Evolutionary conservation across 2,329 filamentous ascomycete genomes (phyloP).

Genomic region (Aspergillus sp.): DNA sequence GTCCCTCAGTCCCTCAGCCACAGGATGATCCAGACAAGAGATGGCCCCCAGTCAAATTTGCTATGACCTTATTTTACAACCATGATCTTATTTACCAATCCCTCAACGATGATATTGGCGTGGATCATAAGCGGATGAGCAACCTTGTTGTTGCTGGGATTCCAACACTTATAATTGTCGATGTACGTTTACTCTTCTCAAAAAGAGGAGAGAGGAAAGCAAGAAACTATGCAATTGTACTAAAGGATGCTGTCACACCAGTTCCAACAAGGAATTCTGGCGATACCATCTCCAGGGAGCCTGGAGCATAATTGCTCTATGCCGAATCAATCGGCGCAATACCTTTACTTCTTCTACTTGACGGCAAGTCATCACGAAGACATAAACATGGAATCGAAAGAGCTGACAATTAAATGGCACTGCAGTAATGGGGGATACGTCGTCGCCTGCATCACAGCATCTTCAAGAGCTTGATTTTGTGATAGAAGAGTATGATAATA

Average conservation of each 20-base stretch:
- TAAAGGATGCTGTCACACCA: constrained; percentile 6
- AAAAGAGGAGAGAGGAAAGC: no score
- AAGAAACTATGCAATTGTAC: background rate
- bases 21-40: constrained; percentile 22
- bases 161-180: constrained; percentile 24
- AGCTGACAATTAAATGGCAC: constrained; percentile 13
- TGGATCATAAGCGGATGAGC: constrained; percentile 10
- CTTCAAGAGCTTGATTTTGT: constrained; percentile 21
- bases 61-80: constrained; percentile 23
- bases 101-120: constrained; percentile 20
- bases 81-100: constrained; percentile 26
- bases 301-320: constrained; percentile 24
- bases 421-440: constrained; percentile 31
- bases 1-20: constrained; percentile 28
- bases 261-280: constrained; percentile 30
- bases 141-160: constrained; percentile 28
- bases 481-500: constrained; percentile 13
- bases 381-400: background rate
- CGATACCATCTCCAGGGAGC: constrained; percentile 30
- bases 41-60: constrained; percentile 7
- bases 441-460: constrained; percentile 28
- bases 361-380: constrained; percentile 20
- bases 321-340: no score
- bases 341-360: constrained; percentile 22
- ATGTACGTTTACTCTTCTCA: constrained; percentile 18